Percentiles rank a stretch among this genome's conserved stretches.
Evolutionary conservation across 2,329 filamentous ascomycete genomes (phyloP).

Genomic region (Talaromyces sp.): DNA sequence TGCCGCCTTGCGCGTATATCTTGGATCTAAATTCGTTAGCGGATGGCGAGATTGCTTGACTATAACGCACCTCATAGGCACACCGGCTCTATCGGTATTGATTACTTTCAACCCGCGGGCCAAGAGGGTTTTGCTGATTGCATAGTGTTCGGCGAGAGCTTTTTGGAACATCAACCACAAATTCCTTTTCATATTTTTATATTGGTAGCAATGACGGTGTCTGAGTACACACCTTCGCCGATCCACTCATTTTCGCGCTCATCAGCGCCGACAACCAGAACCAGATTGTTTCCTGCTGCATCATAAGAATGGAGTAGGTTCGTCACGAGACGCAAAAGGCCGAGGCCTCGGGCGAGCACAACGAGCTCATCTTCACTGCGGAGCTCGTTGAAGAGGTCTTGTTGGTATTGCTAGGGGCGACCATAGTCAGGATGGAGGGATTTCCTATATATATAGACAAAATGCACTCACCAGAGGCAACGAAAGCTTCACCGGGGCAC

Average conservation of each 20-base stretch:
- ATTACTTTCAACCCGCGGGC: slow-evolving; percentile 84
- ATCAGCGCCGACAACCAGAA: slow-evolving; percentile 82
- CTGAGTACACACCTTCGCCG: slow-evolving; percentile 57
- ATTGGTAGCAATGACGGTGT: not conserved
- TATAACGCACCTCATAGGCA: slow-evolving; percentile 56
- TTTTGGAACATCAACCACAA: slow-evolving; percentile 12
- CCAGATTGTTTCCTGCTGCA: slow-evolving; percentile 87
- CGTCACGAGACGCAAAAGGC: slow-evolving; percentile 85
- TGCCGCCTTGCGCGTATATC: slow-evolving; percentile 82
- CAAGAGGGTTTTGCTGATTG: slow-evolving; percentile 74
- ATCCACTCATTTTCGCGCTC: slow-evolving; percentile 96
- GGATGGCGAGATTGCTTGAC: not conserved
- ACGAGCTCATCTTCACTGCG: slow-evolving; percentile 90
- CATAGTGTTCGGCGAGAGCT: slow-evolving; percentile 89
- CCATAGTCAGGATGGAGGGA: not conserved
- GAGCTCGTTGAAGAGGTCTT: slow-evolving; percentile 87
- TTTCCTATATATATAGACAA: not conserved
- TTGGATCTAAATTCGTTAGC: slow-evolving; percentile 59
- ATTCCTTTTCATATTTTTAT: not conserved
- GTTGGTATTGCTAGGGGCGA: slow-evolving; percentile 68
- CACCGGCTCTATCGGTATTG: slow-evolving; percentile 90
- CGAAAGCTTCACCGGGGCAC: slow-evolving; percentile 57
- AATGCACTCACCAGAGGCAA: slow-evolving; percentile 49
- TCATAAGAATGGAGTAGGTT: slow-evolving; percentile 97
- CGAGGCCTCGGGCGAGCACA: slow-evolving; percentile 83